Base-by-base conservation (phyloP, 345 rosid genomes). In the Syzygium oleosum region DNA sequence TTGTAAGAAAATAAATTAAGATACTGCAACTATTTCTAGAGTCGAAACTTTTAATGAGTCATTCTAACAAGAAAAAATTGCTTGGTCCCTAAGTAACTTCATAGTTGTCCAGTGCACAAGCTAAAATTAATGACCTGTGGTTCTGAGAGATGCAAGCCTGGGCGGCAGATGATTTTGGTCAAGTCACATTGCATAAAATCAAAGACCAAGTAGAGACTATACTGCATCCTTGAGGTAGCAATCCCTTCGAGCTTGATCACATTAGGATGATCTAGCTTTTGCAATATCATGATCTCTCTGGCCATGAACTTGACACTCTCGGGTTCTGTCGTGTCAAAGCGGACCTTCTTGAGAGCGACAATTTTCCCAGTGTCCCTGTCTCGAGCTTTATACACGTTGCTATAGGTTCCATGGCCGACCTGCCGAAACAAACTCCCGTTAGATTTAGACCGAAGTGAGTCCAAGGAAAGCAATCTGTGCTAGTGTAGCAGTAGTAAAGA, bases 281-380 rank as follows among this genome's bases (percentile, higher is more conserved):
- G 98, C 85, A 97, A 88, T 8, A 94, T 90, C 90, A 78, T 92
- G 86, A 95, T 97, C 92, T 97, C 99, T 85, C 99, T 95, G 8
- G 99, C 99, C 98, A 97, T 97, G 88, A 96, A 97, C 88, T 95
- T 94, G 22, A 95, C 91, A 89, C 99, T 97, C 89, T 94, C 95
- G 7, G 98, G 93, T 92, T 96, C 98, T 73, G 95, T 92, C 21
- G 98, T 96, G 88, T 95, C 97, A 78, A 96, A 97, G 86, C 98
- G 91, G 84, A 95, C 99, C 87, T 96, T 97, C 92, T 97, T 97
- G 87, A 96, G 89, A 54, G 99, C 99, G 49, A 97, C 98, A 51
- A 96, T 94, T 90, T 94, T 94, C 17, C 96, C 92, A 0, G 92
- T 94, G 87, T 95, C 96, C 87, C 95, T 85, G 54, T 95, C 98